Evolutionary conservation across 1,284 basidiomycete species (phyloP).

Genomic region (Pseudozyma tsukubaensis): DNA sequence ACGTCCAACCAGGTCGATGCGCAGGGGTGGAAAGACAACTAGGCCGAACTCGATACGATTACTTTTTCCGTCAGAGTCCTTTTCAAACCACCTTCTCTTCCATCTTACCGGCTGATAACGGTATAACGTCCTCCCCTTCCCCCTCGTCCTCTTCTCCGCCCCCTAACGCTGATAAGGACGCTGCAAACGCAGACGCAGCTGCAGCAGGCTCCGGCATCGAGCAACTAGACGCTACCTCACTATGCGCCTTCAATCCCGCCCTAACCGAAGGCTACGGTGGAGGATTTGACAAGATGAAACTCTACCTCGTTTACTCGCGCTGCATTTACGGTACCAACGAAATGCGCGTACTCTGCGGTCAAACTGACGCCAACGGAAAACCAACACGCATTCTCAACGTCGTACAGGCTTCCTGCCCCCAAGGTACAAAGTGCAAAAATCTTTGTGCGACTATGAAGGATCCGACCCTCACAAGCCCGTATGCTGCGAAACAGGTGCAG

Average conservation of each 20-base stretch:
- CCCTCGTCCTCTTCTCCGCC: neutral
- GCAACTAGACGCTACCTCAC: conserved; percentile 20
- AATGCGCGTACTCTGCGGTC: conserved; percentile 26
- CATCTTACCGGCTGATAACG: neutral
- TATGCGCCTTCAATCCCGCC: conserved; percentile 27
- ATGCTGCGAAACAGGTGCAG: conserved; percentile 30
- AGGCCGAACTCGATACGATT: conserved; percentile 9
- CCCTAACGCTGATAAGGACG: neutral
- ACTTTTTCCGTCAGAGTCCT: conserved; percentile 13
- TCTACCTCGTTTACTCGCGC: conserved; percentile 35
- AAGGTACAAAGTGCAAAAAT: conserved; percentile 32
- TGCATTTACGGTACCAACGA: conserved; percentile 25
- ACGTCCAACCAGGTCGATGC: conserved; percentile 38
- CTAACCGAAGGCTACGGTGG: conserved; percentile 33
- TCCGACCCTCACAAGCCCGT: conserved; percentile 18
- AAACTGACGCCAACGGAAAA: conserved; percentile 13
- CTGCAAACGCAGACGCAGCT: neutral
- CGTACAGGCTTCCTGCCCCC: conserved; percentile 27
- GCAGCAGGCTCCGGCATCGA: conserved; percentile 10
- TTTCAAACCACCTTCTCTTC: conserved; percentile 18
- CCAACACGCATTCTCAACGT: conserved; percentile 11
- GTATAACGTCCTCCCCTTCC: neutral
- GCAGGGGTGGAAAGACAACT: conserved; percentile 18
- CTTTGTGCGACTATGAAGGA: conserved; percentile 27
- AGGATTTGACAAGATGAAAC: conserved; percentile 14